These are phyloP conservation scores for Ottelia alismoides DNA, from an alignment of 106 monocot species.

Conservation along the genomic window DNA sequence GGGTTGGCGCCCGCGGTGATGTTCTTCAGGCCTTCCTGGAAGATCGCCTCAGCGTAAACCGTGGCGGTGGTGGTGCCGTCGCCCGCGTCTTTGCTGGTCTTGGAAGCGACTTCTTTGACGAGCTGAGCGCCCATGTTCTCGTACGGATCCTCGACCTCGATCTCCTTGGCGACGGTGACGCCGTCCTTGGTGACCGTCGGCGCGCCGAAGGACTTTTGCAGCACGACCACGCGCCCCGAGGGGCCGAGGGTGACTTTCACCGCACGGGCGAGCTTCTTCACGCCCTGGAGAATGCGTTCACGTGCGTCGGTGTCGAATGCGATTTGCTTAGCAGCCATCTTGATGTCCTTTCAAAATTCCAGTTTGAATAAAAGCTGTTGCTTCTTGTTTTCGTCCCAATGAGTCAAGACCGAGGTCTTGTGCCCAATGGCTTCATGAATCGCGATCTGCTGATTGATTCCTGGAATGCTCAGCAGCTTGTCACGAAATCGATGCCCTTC, in stretches of 20 bases:
- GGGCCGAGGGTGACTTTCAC: conserved; percentile 1
- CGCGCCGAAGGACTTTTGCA: neutral
- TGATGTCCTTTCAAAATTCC: too few species aligned
- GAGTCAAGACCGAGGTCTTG: too few species aligned
- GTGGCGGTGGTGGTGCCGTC: conserved; percentile 1
- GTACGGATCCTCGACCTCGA: neutral
- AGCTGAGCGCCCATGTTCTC: neutral
- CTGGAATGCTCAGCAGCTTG: too few species aligned
- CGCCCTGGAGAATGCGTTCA: too few species aligned
- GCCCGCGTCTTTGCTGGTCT: neutral
- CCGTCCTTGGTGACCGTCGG: conserved; percentile 1
- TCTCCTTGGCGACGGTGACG: neutral
- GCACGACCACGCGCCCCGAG: neutral
- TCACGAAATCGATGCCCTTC: too few species aligned
- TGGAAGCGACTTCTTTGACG: neutral
- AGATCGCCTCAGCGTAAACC: neutral
- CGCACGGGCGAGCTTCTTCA: neutral
- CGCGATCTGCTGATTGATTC: too few species aligned
- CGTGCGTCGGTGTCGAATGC: too few species aligned
- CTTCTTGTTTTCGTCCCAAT: too few species aligned
- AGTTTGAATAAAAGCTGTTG: too few species aligned
- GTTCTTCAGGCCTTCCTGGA: neutral
- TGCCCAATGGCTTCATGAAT: too few species aligned
- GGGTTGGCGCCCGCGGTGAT: neutral
- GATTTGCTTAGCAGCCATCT: too few species aligned